Base-by-base conservation (phyloP, 106 monocot genomes). In the Dendrobium huoshanense region DNA sequence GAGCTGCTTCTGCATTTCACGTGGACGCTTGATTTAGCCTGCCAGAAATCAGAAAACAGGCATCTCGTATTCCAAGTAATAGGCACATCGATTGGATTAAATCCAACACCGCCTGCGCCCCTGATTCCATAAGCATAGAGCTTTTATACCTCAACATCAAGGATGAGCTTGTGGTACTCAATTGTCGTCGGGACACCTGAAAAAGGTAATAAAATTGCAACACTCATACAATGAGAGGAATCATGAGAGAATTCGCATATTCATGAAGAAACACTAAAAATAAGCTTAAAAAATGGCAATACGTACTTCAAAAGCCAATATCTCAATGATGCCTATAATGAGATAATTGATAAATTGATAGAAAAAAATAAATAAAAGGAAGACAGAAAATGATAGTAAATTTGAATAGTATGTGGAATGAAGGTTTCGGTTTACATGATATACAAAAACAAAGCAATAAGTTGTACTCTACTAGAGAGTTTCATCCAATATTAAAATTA, bases 111-210 rank as follows among this genome's bases (percentile, higher is more conserved):
- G 5, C 4, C 22, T 4, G 19, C 58, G 7, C 48, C 48, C 51
- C 16, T 13, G 15, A 51, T 2, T 51, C 61, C 61, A 61, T n/a
- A 20, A 54, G 51, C 73, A 68, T 25, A 41, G 55, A 81, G 58
- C 1, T 55, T 79, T 22, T 55, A 56, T 88, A 95, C 95, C 92
- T 95, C 92, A 33, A 95, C 73, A 77, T 95, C 92, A 17, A 95
- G 90, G 82, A 95, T 95, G 77, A 95, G 84, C 82, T 92, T 95
- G 82, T 95, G 95, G 84, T 95, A 95, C 18, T 95, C 95, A 79
- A 95, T 95, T 67, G 95, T 95, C 61, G 95, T 95, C 49, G 95
- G 95, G 43, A 95, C 82, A 81, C 95, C 95, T 95, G 92, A 59
- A 42, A 42, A 77, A 76, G 56, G 61, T 19, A 67, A 84, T 58